These are phyloP conservation scores for Scedosporium dehoogii DNA, from an alignment of 2,329 filamentous ascomycete genomes.

Conservation along the genomic window DNA sequence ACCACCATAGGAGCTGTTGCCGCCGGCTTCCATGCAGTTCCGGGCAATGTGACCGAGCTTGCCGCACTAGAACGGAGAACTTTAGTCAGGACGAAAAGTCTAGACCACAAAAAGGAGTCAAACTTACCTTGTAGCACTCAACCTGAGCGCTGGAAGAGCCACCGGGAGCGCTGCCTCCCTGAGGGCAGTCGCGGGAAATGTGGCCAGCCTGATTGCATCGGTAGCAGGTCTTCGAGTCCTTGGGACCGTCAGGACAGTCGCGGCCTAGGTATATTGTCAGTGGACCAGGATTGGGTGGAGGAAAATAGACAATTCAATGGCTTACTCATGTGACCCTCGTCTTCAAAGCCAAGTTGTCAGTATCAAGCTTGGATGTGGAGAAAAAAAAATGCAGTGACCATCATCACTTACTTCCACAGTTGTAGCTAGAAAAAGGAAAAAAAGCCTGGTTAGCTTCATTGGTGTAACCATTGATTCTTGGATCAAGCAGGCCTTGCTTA, in stretches of 20 bases:
- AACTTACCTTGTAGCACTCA: slow-evolving; percentile 77
- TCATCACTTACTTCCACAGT: slow-evolving; percentile 60
- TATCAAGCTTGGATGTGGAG: neutral
- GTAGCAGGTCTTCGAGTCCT: slow-evolving; percentile 74
- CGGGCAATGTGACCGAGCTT: slow-evolving; percentile 94
- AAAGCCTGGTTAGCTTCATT: slow-evolving; percentile 13
- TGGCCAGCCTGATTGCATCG: slow-evolving; percentile 76
- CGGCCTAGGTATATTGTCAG: slow-evolving; percentile 46
- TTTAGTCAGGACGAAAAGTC: neutral
- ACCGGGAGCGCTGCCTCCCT: slow-evolving; percentile 36
- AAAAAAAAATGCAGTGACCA: neutral
- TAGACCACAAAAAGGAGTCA: neutral
- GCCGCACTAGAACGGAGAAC: slow-evolving; percentile 52
- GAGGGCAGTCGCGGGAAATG: slow-evolving; percentile 79
- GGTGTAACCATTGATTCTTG: neutral
- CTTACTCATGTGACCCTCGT: slow-evolving; percentile 70
- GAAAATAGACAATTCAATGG: slow-evolving; percentile 16
- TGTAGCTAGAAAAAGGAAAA: slow-evolving; percentile 50
- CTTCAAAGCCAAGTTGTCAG: slow-evolving; percentile 19
- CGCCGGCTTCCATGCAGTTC: slow-evolving; percentile 65
- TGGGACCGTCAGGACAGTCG: slow-evolving; percentile 81
- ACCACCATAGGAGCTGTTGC: slow-evolving; percentile 38
- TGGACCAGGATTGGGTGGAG: neutral
- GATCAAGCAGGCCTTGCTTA: slow-evolving; percentile 39
- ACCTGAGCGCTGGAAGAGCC: slow-evolving; percentile 40